Evolutionary conservation across 169 alveolate genomes (phyloP), one percentile per base, ranked within the genome.

Genomic region (Plasmodium coatneyi): DNA sequence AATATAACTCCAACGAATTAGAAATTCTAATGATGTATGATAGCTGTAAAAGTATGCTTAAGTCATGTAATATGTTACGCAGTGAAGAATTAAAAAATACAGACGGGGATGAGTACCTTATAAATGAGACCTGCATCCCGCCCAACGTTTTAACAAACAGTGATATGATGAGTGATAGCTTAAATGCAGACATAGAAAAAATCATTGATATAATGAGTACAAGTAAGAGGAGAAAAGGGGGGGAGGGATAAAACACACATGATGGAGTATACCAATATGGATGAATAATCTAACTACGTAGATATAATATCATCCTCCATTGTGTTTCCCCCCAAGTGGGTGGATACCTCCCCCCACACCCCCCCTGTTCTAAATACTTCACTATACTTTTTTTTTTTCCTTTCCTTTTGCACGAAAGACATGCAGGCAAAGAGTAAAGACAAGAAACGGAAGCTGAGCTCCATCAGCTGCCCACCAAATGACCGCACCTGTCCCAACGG

Each of bases 151-250:
- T 92, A 52, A 66, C 41, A 9, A 80, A 30, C 54, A 80, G 60
- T 19, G 82, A 76, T 4, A 56, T 92, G 54, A 80, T 79, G 30
- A 92, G 56, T 43, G 89, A 84, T 34, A 70, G 81, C n/a, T 14
- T 92, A 19, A 80, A 84, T 78, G 83, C 49, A 3, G 49, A 78
- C 22, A 80, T 92, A 30, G 89, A 84, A 41, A 92, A 84, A 80
- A 92, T 92, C 19, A 56, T 92, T 22, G 92, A 84, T 22, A 92
- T 92, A 41, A 92, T 92, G 94, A 89, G 71, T 49, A 60, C 89
- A 41, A 89, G 82, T 66, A 89, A 89, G 70, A 81, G 19, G 41
- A 78, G 39, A 70, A 66, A 28, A 4, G 12, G 34, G 71, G 46
- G 34, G 49, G n/a, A 6, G 22, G 46, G 9, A 39, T 3, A 39